Evolutionary conservation across 176 grass and related monocot species (phyloP).

Genomic region (Hsuehochloa calcarea): DNA sequence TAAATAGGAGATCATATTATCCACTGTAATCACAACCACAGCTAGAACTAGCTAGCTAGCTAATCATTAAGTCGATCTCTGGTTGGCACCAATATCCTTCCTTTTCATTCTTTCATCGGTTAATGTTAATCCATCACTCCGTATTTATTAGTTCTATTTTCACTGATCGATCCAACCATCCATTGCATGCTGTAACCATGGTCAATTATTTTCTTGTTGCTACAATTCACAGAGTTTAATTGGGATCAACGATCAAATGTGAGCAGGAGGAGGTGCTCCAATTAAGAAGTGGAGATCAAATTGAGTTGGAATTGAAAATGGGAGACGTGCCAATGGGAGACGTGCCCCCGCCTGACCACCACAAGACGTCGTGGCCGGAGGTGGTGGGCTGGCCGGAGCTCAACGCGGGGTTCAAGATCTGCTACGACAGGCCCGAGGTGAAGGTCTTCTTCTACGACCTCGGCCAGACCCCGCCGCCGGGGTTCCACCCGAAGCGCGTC

Average conservation of each 20-base stretch:
- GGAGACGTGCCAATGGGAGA: neutral
- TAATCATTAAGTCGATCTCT: too few species aligned
- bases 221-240: neutral
- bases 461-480: neutral
- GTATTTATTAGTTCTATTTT: too few species aligned
- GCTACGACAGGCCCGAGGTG: neutral
- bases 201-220: neutral
- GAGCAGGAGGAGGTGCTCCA: too few species aligned
- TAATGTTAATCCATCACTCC: too few species aligned
- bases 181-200: neutral
- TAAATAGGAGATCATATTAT: neutral
- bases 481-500: neutral
- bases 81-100: too few species aligned
- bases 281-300: too few species aligned
- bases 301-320: neutral
- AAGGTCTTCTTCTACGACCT: neutral
- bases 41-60: neutral
- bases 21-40: neutral
- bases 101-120: too few species aligned
- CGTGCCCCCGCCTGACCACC: neutral
- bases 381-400: neutral
- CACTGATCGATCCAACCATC: neutral
- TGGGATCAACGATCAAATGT: too few species aligned
- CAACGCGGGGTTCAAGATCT: neutral
- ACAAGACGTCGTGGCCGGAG: constrained; percentile 24